phyloP scores from a whole-genome alignment of 1,139 yeast species.

The Schwanniomyces etchellsii region DNA sequence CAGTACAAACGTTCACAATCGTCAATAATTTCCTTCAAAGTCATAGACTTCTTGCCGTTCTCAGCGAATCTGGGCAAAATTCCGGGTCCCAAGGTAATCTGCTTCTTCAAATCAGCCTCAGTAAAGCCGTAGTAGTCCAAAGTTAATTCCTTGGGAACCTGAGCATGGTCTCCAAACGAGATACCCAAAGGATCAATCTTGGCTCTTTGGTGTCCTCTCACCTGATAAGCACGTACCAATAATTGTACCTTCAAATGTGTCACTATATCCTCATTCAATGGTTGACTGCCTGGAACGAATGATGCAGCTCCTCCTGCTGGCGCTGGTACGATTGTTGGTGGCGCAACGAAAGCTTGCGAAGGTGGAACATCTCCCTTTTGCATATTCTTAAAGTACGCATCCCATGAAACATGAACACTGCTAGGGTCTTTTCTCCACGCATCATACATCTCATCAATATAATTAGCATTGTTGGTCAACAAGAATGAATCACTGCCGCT shows the following conservation, averaged over 20 bases:
- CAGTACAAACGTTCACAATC: constrained; percentile 85
- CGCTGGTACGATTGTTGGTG: constrained; percentile 78
- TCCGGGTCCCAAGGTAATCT: constrained; percentile 94
- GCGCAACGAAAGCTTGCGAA: constrained; percentile 76
- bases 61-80: constrained; percentile 88
- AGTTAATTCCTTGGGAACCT: constrained; percentile 79
- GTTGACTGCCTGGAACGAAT: constrained; percentile 44
- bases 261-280: constrained; percentile 58
- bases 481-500: constrained; percentile 61
- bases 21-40: constrained; percentile 71
- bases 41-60: constrained; percentile 56
- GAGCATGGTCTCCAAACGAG: constrained; percentile 66
- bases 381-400: constrained; percentile 88
- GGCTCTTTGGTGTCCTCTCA: constrained; percentile 95
- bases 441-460: constrained; percentile 95
- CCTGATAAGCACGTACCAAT: constrained; percentile 96
- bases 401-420: constrained; percentile 95
- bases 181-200: constrained; percentile 91
- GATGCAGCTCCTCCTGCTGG: constrained; percentile 72
- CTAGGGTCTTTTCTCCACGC: constrained; percentile 90
- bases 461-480: constrained; percentile 81
- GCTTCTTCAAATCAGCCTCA: constrained; percentile 75
- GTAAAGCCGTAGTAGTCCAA: constrained; percentile 88
- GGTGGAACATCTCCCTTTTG: constrained; percentile 66
- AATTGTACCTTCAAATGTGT: constrained; percentile 93